phyloP scores from a whole-genome alignment of 805 yeast genomes.

The Cephaloascus albidus region DNA sequence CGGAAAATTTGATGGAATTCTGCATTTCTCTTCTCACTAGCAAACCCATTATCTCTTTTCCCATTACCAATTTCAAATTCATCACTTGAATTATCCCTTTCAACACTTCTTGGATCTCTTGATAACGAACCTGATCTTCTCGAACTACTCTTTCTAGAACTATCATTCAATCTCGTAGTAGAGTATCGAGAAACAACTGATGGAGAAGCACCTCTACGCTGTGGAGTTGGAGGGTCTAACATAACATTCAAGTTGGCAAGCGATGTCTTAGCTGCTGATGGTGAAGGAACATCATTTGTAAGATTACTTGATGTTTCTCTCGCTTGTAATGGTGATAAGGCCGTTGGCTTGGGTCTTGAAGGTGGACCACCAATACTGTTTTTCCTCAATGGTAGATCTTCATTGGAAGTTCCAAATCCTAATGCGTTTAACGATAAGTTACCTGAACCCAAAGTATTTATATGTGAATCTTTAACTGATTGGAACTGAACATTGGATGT shows the following conservation, averaged over 20 bases:
- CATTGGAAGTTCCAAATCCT: constrained; percentile 8
- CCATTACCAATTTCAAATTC: background rate
- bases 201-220: background rate
- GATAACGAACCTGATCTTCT: background rate
- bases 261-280: background rate
- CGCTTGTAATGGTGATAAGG: background rate
- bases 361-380: constrained; percentile 9
- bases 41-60: constrained; percentile 16
- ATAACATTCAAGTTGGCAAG: constrained; percentile 8
- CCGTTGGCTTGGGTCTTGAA: background rate
- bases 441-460: constrained; percentile 42
- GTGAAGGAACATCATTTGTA: background rate
- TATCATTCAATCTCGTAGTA: background rate
- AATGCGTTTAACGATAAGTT: constrained; percentile 26
- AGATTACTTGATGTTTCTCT: background rate
- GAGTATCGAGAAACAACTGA: background rate
- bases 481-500: constrained; percentile 34
- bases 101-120: background rate
- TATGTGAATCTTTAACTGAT: constrained; percentile 35
- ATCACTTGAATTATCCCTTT: background rate
- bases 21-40: constrained; percentile 42
- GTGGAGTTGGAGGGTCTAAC: constrained; percentile 1
- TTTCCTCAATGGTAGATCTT: background rate
- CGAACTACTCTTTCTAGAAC: background rate
- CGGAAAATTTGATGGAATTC: constrained; percentile 55